Conservation (phyloP, 2,329 filamentous ascomycete genomes). For the Penicillium nordicum region DNA sequence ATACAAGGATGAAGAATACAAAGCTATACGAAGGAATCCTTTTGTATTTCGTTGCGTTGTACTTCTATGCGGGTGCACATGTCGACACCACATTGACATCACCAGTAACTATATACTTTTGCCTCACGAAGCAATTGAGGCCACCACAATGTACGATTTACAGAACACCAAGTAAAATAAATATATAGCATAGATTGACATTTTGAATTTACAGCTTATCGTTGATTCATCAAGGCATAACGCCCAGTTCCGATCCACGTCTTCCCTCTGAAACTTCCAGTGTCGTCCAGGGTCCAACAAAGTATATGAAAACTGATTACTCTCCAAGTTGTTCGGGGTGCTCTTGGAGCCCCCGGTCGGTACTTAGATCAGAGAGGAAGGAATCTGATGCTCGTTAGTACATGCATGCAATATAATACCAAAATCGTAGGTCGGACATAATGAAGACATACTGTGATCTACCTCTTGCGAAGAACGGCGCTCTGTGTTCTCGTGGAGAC, state of each 20-base stretch:
- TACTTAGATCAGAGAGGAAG: conserved; percentile 2
- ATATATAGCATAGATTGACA: neutral
- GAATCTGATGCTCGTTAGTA: neutral
- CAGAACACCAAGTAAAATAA: neutral
- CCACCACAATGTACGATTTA: neutral
- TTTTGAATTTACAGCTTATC: neutral
- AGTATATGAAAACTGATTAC: neutral
- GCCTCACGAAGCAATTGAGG: neutral
- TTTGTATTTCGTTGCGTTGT: neutral
- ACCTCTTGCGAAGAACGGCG: conserved; percentile 13
- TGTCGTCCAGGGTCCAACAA: neutral
- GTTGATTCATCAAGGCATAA: neutral
- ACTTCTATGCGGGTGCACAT: neutral
- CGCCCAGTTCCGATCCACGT: neutral
- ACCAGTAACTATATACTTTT: neutral
- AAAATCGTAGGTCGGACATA: neutral
- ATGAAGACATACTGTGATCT: conserved; percentile 9
- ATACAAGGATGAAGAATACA: neutral
- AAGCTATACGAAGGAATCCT: neutral
- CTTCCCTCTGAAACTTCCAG: neutral
- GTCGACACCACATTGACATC: neutral
- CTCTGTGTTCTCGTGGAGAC: conserved; percentile 17
- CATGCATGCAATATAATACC: neutral
- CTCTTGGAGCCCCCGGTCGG: conserved; percentile 4
- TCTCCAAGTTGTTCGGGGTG: conserved; percentile 4